phyloP scores from a whole-genome alignment of 148 eudicot genomes.

The Silene conica region DNA sequence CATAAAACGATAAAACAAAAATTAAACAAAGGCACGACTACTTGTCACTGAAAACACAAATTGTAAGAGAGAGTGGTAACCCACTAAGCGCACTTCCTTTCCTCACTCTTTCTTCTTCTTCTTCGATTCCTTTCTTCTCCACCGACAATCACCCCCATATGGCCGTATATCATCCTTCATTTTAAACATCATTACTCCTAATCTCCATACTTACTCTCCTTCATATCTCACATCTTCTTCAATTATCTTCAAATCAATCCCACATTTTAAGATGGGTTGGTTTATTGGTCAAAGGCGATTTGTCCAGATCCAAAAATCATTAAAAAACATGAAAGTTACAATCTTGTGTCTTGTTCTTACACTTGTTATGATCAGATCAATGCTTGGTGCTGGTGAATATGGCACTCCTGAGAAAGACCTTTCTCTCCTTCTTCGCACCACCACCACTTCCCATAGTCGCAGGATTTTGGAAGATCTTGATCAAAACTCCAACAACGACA shows the following conservation, averaged over 20 bases:
- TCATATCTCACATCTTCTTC: background rate
- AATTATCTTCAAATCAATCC: background rate
- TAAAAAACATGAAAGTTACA: slow-evolving; percentile 57
- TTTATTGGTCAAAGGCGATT: slow-evolving; percentile 40
- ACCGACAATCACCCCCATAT: too few species aligned
- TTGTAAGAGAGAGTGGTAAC: background rate
- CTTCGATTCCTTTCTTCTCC: background rate
- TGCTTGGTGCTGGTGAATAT: slow-evolving; percentile 71
- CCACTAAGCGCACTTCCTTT: background rate
- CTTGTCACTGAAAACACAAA: background rate
- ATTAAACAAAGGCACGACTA: background rate
- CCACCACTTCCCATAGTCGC: slow-evolving; percentile 28
- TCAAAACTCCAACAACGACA: background rate
- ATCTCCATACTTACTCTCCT: background rate
- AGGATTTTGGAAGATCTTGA: slow-evolving; percentile 54
- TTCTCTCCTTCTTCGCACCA: slow-evolving; percentile 34
- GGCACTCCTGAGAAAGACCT: slow-evolving; percentile 79
- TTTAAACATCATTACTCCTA: background rate
- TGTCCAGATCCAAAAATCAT: slow-evolving; percentile 39
- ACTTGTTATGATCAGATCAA: slow-evolving; percentile 54
- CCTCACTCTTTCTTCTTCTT: slow-evolving; percentile 4
- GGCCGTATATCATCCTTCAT: background rate
- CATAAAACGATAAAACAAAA: too few species aligned
- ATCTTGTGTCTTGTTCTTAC: slow-evolving; percentile 60
- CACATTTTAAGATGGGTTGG: slow-evolving; percentile 33